Base-by-base conservation (phyloP, 345 rosid genomes). In the Citrus trifoliata region DNA sequence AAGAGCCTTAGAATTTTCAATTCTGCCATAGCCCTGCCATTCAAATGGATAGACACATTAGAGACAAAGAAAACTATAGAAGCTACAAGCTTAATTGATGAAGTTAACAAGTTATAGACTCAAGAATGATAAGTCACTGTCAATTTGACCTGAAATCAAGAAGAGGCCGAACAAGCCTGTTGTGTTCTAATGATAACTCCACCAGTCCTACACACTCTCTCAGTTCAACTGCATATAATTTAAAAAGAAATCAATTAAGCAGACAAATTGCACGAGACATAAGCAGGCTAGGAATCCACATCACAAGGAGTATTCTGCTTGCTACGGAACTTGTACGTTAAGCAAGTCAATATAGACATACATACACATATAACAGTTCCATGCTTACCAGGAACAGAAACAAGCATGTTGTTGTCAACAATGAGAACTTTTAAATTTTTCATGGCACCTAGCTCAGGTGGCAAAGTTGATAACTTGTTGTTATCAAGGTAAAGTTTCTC, bases 101-200 rank as follows among this genome's bases (percentile, higher is more conserved):
- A 71, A 66, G 55, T 33, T 22, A 76, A 76, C 63, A 76, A 69
- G 28, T 13, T 10, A 76, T 61, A 67, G 32, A 24, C 24, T 70
- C 53, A 81, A 58, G 60, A 27, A 71, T 65, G 76, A 58, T 67
- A 27, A 59, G 76, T 33, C 62, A 77, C 73, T 78, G 63, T 79
- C 35, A 77, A 76, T 84, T 70, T 80, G 83, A 96, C 99, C 99
- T 96, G 97, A 93, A 96, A 89, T 96, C 99, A 79, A 96, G 99
- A 86, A 96, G 97, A 79, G 98, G 99, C 56, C 98, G 93, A 63
- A 96, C 83, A 74, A 96, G 97, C 85, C 88, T 94, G 87, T 96
- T 96, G 92, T 94, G 93, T 74, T 96, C 99, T 86, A 96, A 82
- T 14, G 99, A 96, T 80, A 96, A 80, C 75, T 96, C 99, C 81